Base-by-base conservation (phyloP, 331 rosid species). In the Arachis monticola region DNA sequence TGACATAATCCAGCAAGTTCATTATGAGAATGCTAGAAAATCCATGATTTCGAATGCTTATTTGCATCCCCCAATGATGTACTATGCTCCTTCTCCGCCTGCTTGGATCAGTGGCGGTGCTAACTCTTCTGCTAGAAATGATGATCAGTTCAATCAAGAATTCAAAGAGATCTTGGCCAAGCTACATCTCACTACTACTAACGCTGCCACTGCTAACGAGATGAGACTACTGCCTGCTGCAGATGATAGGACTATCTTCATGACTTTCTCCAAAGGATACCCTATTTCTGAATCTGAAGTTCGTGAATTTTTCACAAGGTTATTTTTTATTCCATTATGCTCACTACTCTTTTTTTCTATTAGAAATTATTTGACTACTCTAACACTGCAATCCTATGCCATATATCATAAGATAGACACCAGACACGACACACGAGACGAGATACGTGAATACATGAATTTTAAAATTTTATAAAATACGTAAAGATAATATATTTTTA, bases 221-320 rank as follows among this genome's bases (percentile, higher is more conserved):
- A 67, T 1, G n/a, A 52, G 8, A 2, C 70, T 17, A 3, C 81
- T 85, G 8, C 69, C 83, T 1, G 14, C 78, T 1, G 27, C 78
- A 0, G 87, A 87, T 44, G 87, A 88, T 7, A 84, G 97, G 80
- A 90, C 93, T 1, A 78, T 92, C 32, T 88, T 90, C 55, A 63
- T 92, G 41, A 90, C 93, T 3, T 92, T 92, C 66, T 92, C 96
- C 0, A 90, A 87, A 63, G 97, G 96, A 0, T 90, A 92, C 58
- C 97, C 96, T 6, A 81, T 92, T 50, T 80, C 86, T 0, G 87
- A 88, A 73, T 6, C 2, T 2, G 97, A 92, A 72, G 32, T 92
- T 4, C 76, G 38, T 59, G 87, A 85, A 1, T 90, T 77, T 58
- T 83, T 92, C 56, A 31, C 75, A 2, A 79, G 86, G 97, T 81